A percentile compares a stretch with the other conserved stretches of the same genome.
phyloP scores from a whole-genome alignment of 202 grass and related monocot genomes.

The Schoenoplectus tabernaemontani region DNA sequence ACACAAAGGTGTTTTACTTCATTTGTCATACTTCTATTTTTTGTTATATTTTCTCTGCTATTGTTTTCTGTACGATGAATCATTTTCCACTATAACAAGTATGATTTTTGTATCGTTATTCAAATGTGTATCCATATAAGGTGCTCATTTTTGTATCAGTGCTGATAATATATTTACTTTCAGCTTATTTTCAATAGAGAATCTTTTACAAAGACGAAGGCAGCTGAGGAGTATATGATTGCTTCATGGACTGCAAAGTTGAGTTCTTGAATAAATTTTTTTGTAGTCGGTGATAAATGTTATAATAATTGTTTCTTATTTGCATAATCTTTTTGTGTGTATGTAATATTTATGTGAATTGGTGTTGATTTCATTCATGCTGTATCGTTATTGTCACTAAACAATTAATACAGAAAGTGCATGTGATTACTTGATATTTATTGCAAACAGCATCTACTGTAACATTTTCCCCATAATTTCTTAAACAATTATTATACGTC shows the following conservation, averaged over 20 bases:
- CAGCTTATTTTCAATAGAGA: slow-evolving; percentile 67
- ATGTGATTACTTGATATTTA: not conserved
- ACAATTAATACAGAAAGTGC: not conserved
- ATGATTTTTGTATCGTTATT: not conserved
- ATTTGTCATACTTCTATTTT: not conserved
- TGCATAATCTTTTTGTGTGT: not conserved
- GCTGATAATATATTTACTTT: not conserved
- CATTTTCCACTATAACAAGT: not conserved
- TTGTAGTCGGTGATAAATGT: not conserved
- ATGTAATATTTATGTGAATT: not conserved
- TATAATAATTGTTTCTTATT: not conserved
- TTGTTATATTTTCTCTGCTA: not conserved
- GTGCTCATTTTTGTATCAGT: not conserved
- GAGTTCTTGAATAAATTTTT: slow-evolving; percentile 21
- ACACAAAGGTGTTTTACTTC: slow-evolving; percentile 37
- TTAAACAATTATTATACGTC: not conserved
- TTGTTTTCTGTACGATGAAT: not conserved
- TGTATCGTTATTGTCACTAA: not conserved
- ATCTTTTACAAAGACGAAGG: slow-evolving; percentile 74
- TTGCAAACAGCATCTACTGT: not conserved
- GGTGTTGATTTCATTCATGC: not conserved
- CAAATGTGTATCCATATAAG: not conserved
- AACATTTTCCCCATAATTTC: not conserved
- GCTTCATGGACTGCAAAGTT: slow-evolving; percentile 68
- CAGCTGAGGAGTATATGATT: slow-evolving; percentile 56